Evolutionary conservation across 805 yeast genomes (phyloP).

Genomic region (Wickerhamomyces queroliae): DNA sequence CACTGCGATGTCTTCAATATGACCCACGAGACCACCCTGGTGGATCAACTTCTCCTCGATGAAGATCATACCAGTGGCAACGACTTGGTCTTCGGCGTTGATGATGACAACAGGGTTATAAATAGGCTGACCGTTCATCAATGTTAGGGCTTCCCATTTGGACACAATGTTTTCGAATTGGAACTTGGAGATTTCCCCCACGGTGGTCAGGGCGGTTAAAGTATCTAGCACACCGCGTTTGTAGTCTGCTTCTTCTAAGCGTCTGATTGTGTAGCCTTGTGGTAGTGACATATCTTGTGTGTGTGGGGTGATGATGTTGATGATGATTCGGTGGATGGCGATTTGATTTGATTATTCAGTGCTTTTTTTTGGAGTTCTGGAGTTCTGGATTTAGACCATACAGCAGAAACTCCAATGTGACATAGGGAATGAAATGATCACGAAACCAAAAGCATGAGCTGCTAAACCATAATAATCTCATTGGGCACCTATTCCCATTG

Average conservation of each 20-base stretch:
- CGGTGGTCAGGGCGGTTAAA: conserved; percentile 68
- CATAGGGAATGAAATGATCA: no score
- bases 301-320: not conserved
- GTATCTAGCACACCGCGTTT: conserved; percentile 57
- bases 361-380: no score
- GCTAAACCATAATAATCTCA: no score
- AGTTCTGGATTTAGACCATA: no score
- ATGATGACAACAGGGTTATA: conserved; percentile 71
- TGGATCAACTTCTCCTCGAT: conserved; percentile 84
- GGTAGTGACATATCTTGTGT: conserved; percentile 33
- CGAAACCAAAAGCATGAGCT: no score
- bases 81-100: conserved; percentile 45
- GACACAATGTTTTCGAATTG: conserved; percentile 46
- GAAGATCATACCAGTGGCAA: conserved; percentile 79
- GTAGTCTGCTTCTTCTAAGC: conserved; percentile 50
- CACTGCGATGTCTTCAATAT: conserved; percentile 92
- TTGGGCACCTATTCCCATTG: no score
- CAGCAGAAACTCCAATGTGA: no score
- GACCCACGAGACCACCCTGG: conserved; percentile 81
- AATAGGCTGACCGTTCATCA: conserved; percentile 23
- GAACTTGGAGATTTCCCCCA: conserved; percentile 58
- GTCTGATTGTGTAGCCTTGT: conserved; percentile 64
- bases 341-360: no score
- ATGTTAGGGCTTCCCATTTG: conserved; percentile 46
- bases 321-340: not conserved